A percentile compares a stretch with the other conserved stretches of the same genome.
Evolutionary conservation across 768 basidiomycete species (phyloP).

Genomic region (Tricholoma terreum): DNA sequence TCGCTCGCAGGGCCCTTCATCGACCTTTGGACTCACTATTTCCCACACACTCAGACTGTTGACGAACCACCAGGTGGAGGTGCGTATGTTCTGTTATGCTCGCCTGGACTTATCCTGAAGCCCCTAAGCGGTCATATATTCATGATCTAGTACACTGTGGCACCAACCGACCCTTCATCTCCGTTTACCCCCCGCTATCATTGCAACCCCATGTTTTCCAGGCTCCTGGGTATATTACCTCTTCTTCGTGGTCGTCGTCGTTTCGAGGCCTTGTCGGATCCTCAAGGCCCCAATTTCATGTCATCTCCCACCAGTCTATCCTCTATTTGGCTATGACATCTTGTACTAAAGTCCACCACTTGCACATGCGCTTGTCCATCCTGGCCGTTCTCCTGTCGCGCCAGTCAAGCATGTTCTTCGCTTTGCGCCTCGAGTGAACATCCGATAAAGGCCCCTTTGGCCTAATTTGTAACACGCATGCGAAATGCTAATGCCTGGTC

Average conservation of each 20-base stretch:
- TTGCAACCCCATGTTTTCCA: too few relatives aligned
- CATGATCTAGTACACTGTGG: background rate
- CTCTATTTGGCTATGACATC: background rate
- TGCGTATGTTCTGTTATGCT: background rate
- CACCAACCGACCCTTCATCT: background rate
- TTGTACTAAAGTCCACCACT: background rate
- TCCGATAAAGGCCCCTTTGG: background rate
- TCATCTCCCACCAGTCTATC: background rate
- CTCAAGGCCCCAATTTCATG: background rate
- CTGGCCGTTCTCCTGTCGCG: background rate
- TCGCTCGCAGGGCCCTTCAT: background rate
- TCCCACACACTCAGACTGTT: background rate
- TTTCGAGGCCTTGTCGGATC: background rate
- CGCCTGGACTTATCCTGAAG: background rate
- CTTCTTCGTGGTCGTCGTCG: background rate
- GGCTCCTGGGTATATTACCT: background rate
- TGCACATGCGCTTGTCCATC: background rate
- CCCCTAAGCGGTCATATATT: background rate
- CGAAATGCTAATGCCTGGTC: background rate
- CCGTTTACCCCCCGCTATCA: background rate
- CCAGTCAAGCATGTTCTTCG: background rate
- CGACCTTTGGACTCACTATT: background rate
- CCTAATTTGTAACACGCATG: background rate
- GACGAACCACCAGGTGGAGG: background rate
- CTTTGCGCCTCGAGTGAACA: background rate